These are phyloP conservation scores for Chlorella variabilis DNA, from an alignment of 163 green algal species.

Conservation along the genomic window DNA sequence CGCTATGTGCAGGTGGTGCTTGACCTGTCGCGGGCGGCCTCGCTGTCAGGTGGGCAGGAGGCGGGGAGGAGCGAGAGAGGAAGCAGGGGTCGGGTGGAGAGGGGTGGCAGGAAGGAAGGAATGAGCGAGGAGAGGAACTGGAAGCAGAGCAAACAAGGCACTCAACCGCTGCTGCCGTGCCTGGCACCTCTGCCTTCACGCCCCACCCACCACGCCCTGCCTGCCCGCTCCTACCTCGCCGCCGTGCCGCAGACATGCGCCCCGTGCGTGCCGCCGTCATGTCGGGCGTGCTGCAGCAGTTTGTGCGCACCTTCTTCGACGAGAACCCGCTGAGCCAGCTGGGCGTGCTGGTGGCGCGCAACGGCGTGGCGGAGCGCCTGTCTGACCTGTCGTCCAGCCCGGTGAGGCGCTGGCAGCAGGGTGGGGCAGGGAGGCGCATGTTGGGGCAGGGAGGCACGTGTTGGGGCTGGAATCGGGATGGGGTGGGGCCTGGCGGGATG, in stretches of 20 bases:
- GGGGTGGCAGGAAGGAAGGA: no score
- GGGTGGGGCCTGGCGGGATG: no score
- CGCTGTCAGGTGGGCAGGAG: not conserved
- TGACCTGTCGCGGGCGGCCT: constrained; percentile 81
- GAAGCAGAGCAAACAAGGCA: no score
- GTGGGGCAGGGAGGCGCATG: not conserved
- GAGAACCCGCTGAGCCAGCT: constrained; percentile 94
- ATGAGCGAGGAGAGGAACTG: no score
- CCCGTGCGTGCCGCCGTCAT: constrained; percentile 75
- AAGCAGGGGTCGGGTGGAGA: no score
- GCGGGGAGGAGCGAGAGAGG: not conserved
- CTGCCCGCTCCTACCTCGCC: no score
- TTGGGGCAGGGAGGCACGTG: no score
- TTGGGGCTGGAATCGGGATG: no score
- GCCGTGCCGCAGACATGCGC: constrained; percentile 71
- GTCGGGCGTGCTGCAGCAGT: constrained; percentile 56
- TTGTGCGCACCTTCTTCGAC: constrained; percentile 95
- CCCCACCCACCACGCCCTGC: no score
- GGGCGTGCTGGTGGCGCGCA: constrained; percentile 83
- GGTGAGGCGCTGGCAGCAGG: constrained; percentile 26
- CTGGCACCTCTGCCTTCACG: no score
- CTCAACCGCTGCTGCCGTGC: no score
- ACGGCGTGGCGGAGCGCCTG: constrained; percentile 85
- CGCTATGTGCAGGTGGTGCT: constrained; percentile 86
- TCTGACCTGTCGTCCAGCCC: constrained; percentile 86